These are phyloP conservation scores for Globisporangium nunn DNA, from an alignment of 352 stramenopile genomes.

Conservation along the genomic window DNA sequence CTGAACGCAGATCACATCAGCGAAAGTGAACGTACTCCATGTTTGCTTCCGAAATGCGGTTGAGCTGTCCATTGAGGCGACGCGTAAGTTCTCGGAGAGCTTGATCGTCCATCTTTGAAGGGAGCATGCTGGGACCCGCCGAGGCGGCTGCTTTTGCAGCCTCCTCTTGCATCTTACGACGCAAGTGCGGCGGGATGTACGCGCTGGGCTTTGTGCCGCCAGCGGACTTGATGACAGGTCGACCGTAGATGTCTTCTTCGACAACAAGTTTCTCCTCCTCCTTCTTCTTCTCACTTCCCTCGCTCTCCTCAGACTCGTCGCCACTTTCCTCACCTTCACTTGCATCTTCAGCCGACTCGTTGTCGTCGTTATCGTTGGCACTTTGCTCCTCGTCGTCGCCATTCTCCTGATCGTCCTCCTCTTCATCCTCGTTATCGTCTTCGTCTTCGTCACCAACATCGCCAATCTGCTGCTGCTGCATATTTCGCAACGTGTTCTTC, in stretches of 20 bases:
- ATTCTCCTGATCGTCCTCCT: constrained; percentile 14
- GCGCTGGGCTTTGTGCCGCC: constrained; percentile 36
- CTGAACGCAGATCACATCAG: background rate
- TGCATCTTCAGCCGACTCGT: constrained; percentile 11
- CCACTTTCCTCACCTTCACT: constrained; percentile 17
- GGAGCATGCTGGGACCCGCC: constrained; percentile 12
- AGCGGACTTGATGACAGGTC: constrained; percentile 46
- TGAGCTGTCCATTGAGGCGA: constrained; percentile 85
- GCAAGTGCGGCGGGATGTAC: constrained; percentile 86
- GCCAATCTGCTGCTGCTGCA: constrained; percentile 14
- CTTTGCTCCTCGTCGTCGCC: constrained; percentile 2
- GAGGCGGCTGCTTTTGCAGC: constrained; percentile 24
- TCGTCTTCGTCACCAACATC: constrained; percentile 16
- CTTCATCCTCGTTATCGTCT: constrained; percentile 5
- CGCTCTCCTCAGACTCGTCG: constrained; percentile 17
- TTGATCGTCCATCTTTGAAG: constrained; percentile 69
- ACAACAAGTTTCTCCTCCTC: constrained; percentile 23
- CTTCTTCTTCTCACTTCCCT: constrained; percentile 15
- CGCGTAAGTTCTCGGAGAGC: constrained; percentile 59
- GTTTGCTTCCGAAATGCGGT: constrained; percentile 88
- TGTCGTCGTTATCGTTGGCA: constrained; percentile 3
- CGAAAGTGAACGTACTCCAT: constrained; percentile 62
- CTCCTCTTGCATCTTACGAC: constrained; percentile 52
- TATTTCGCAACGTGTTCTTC: constrained; percentile 48
- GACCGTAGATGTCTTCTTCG: constrained; percentile 81